Evolutionary conservation across 2,329 filamentous ascomycete species (phyloP).

Genomic region (Alternaria sp.): DNA sequence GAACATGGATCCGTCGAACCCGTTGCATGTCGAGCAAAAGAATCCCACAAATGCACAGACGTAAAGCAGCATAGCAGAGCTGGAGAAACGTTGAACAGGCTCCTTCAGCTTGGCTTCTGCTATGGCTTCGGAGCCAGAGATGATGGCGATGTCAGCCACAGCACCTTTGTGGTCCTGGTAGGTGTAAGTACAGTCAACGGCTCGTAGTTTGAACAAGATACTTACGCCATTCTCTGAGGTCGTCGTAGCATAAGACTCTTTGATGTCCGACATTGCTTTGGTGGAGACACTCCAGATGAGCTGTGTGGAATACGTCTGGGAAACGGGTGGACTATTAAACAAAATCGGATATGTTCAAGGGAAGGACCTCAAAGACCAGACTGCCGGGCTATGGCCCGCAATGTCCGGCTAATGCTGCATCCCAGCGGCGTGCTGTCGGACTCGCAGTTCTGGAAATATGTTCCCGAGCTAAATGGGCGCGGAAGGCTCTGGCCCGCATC

Average conservation of each 20-base stretch:
- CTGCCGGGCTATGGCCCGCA: constrained; percentile 16
- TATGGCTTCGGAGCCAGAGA: constrained; percentile 61
- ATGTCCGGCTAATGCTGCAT: constrained; percentile 21
- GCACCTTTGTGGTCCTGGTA: constrained; percentile 17
- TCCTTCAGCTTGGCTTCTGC: constrained; percentile 63
- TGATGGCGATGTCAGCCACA: constrained; percentile 52
- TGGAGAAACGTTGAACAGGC: constrained; percentile 45
- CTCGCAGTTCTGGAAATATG: constrained; percentile 20
- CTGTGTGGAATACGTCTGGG: constrained; percentile 17
- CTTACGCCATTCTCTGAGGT: constrained; percentile 26
- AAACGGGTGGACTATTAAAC: constrained; percentile 20
- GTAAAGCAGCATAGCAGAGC: constrained; percentile 29
- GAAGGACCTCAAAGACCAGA: background rate
- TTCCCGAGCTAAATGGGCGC: background rate
- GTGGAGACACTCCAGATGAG: constrained; percentile 11
- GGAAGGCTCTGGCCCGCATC: constrained; percentile 10
- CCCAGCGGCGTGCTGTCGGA: constrained; percentile 8
- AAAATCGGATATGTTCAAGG: constrained; percentile 5
- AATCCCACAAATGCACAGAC: constrained; percentile 42
- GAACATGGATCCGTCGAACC: constrained; percentile 65
- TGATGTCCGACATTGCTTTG: constrained; percentile 22
- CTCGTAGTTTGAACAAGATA: background rate
- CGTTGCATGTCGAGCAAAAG: constrained; percentile 61
- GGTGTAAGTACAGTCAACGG: background rate
- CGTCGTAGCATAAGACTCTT: constrained; percentile 17